Conservation (phyloP, 305 asterid species). For the Ruellia speciosa region DNA sequence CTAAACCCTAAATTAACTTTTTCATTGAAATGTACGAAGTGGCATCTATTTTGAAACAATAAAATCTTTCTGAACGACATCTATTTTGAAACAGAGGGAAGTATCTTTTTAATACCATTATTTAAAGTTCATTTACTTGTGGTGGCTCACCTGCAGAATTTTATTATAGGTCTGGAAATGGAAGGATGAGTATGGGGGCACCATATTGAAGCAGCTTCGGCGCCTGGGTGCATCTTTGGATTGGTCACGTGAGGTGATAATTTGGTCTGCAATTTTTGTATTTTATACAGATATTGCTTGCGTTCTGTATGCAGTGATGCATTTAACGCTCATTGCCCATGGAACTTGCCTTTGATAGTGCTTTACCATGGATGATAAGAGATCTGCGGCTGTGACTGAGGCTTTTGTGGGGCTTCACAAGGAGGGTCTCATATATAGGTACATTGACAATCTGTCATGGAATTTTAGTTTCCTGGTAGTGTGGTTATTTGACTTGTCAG, state of each 20-base stretch:
- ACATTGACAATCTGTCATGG: constrained; percentile 12
- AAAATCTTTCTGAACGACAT: no score
- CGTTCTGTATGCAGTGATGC: constrained; percentile 1
- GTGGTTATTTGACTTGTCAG: constrained; percentile 13
- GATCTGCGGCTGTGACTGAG: constrained; percentile 85
- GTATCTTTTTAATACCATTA: not conserved
- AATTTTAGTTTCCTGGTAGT: constrained; percentile 4
- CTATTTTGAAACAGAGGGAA: no score
- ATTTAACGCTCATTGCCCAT: constrained; percentile 10
- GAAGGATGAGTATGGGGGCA: constrained; percentile 83
- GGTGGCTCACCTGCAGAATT: not conserved
- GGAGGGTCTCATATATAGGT: constrained; percentile 88
- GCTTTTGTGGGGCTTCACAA: constrained; percentile 82
- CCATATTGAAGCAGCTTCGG: constrained; percentile 71
- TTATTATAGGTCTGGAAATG: constrained; percentile 81
- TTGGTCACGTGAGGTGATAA: constrained; percentile 89
- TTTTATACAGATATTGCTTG: constrained; percentile 8
- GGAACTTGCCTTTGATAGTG: constrained; percentile 32
- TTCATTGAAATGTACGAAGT: no score
- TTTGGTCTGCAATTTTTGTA: constrained; percentile 8
- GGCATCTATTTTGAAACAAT: no score
- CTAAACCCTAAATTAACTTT: constrained; percentile 1
- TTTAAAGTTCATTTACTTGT: constrained; percentile 8
- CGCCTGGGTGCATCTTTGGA: constrained; percentile 91
- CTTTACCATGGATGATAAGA: constrained; percentile 80